Base-by-base conservation (phyloP, 108 stramenopile species). In the Cyclostephanos tholiformis region DNA sequence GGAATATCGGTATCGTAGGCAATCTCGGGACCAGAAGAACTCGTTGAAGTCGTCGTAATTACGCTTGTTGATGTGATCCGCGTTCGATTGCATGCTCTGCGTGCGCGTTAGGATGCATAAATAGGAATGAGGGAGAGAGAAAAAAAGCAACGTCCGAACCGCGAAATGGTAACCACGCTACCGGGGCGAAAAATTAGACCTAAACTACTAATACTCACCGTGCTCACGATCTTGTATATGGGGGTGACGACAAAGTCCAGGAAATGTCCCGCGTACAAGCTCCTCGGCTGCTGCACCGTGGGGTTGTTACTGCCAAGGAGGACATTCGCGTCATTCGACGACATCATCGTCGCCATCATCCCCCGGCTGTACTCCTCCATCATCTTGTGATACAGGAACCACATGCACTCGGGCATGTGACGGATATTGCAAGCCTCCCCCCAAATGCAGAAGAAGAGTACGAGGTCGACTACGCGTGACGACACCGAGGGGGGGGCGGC, bases 21-120 rank as follows among this genome's bases (percentile, higher is more conserved):
- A 99, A 17, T 94, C 77, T 29, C 95, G 84, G 12, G 94, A 95
- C 98, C 98, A 99, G 84, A 99, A 99, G 86, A 98, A 99, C 81
- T 99, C 98, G 73, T 99, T 99, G 82, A 96, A 93, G 75, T 99
- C 98, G 63, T 99, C 98, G 76, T 99, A 99, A 85, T 97, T 99
- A 57, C 95, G 88, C 53, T 85, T 89, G 65, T 95, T 89, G 59
- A 75, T 65, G 63, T 98, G 96, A 63, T 98, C 97, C 12, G 80
- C 70, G 36, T 85, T 86, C 16, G 85, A 87, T 75, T 85, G 89
- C 89, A 95, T 92, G 65, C 78, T 91, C 92, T 93, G 59, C 16
- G 27, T 10, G 17, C 11, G 50, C 53, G 26, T 51, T 19, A 32
- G 36, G 27, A 20, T 27, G 25, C 0, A 39, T 26, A 13, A 38